Conservation (phyloP, 2,329 filamentous ascomycete genomes). For the Xylariaceae sp. region DNA sequence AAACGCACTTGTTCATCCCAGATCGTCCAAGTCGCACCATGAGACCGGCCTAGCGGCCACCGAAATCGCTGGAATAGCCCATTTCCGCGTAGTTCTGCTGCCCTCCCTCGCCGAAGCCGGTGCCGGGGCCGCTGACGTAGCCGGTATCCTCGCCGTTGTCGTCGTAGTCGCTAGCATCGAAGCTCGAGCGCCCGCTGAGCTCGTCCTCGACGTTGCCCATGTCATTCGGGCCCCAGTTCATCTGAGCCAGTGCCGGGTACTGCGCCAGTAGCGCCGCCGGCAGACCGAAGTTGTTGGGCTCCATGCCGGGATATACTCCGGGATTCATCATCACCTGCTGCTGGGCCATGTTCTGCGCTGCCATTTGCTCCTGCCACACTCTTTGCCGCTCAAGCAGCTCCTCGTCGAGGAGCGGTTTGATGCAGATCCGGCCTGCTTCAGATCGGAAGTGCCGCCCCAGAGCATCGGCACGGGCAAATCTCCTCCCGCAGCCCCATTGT, state of each 20-base stretch:
- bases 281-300: conserved; percentile 59
- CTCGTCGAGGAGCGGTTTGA: conserved; percentile 94
- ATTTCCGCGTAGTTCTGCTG: conserved; percentile 47
- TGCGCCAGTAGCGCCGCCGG: conserved; percentile 84
- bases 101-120: conserved; percentile 51
- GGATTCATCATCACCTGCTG: conserved; percentile 33
- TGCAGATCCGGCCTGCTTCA: conserved; percentile 91
- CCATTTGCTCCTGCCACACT: conserved; percentile 63
- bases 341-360: conserved; percentile 52
- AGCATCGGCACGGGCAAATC: conserved; percentile 92
- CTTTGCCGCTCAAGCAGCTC: conserved; percentile 79
- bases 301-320: conserved; percentile 50
- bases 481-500: conserved; percentile 86
- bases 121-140: conserved; percentile 56
- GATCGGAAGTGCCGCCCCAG: conserved; percentile 91
- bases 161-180: conserved; percentile 73
- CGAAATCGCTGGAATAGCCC: conserved; percentile 46
- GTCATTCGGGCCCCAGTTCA: conserved; percentile 67
- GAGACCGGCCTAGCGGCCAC: conserved; percentile 27
- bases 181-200: conserved; percentile 70
- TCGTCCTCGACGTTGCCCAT: conserved; percentile 71
- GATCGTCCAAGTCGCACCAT: neutral
- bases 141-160: conserved; percentile 66
- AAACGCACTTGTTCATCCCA: neutral
- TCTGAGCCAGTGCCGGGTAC: conserved; percentile 83